Conservation (phyloP, 2,329 filamentous ascomycete genomes). For the Fragosphaeria purpurea region DNA sequence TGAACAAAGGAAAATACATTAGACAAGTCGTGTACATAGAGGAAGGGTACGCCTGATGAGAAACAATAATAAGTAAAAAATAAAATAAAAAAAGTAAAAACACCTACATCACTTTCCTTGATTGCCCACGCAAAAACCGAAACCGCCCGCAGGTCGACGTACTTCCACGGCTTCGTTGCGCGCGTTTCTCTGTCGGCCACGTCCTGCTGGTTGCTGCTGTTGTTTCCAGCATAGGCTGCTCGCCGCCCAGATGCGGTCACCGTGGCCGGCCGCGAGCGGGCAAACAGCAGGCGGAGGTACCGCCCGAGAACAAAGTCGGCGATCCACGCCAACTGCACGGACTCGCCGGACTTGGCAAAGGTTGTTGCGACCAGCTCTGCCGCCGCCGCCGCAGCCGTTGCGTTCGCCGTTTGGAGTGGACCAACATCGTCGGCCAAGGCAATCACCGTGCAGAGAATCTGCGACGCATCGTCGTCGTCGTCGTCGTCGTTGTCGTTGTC, state of each 20-base stretch:
- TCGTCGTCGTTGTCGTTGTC: not conserved
- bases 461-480: constrained; percentile 4
- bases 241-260: constrained; percentile 50
- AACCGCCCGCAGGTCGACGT: constrained; percentile 37
- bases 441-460: constrained; percentile 23
- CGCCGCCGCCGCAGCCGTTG: constrained; percentile 21
- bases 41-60: not conserved
- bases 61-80: not conserved
- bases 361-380: constrained; percentile 21
- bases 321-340: constrained; percentile 28
- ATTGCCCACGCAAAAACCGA: constrained; percentile 55
- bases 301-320: constrained; percentile 47
- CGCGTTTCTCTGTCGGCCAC: constrained; percentile 22
- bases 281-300: constrained; percentile 60
- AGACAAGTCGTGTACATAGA: no score
- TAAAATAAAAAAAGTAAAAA: not conserved
- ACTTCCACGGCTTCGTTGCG: constrained; percentile 52
- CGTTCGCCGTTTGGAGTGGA: constrained; percentile 22
- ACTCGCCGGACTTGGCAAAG: constrained; percentile 8
- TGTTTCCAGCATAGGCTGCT: constrained; percentile 32
- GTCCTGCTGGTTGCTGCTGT: constrained; percentile 21
- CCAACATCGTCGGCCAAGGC: constrained; percentile 20
- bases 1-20: constrained; percentile 15
- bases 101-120: constrained; percentile 32
- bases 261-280: constrained; percentile 38